Base-by-base conservation (phyloP, 768 basidiomycete genomes). In the Xerocomellus dryophilus region DNA sequence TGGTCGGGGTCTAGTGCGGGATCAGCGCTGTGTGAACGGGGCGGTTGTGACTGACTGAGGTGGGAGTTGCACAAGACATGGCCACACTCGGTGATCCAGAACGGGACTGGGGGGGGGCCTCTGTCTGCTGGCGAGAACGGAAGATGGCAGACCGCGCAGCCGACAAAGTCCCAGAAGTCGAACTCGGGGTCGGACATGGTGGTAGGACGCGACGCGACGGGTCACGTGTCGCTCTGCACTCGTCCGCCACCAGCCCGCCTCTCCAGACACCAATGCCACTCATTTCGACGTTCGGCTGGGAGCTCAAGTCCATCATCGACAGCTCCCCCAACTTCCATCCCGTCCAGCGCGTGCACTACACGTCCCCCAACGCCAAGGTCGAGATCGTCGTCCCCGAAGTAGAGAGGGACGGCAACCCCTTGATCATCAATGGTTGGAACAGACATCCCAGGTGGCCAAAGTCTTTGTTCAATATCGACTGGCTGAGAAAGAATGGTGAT, bases 31-130 rank as follows among this genome's bases (percentile, higher is more conserved):
- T 29, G 15, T 2, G 17, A 20, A 27, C 20, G 51, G 31, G 25
- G 20, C 21, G 1, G 4, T 2, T n/a, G 20, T 42, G 25, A 61
- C 77, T 66, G 65, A 93, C 91, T 88, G 66, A 93, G 82, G 71
- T 93, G 91, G 36, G 80, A 78, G 64, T 93, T 93, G 77, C 91
- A 93, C 25, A 93, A 61, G 52, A 93, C 80, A 75, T 93, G 91
- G 0, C 89, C 89, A 61, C 91, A 93, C 67, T 92, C 89, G 2
- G 91, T 91, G 55, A 92, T 75, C 91, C 91, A 93, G 67, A 93
- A 93, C 0, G 91, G 91, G 25, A 88, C 71, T 3, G 79, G 74
- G 10, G 84, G 78, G 1, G 73, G 71, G 0, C 78, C 80, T 39
- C 75, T 72, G 35, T 78, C 76, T n/a, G 67, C 68, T 2, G 81